Percentiles rank a stretch among this genome's conserved stretches.
phyloP scores from a whole-genome alignment of 352 stramenopile species.

The Chrysophaeum taylorii region DNA sequence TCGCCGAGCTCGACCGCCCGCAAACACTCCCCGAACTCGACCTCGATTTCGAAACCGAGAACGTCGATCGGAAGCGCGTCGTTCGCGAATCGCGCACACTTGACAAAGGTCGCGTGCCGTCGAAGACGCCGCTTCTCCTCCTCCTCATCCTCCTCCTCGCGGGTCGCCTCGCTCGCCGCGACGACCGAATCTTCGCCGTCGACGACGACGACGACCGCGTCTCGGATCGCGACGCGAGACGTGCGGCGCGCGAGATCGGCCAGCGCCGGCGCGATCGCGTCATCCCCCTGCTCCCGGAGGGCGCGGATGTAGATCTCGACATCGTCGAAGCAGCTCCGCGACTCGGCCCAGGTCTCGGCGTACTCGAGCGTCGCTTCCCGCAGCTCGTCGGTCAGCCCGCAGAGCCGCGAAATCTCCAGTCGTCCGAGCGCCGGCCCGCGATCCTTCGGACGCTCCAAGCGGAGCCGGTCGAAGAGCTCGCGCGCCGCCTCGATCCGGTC shows the following conservation, averaged over 20 bases:
- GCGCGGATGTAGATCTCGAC: background rate
- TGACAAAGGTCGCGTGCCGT: background rate
- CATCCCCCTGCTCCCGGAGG: too few species aligned
- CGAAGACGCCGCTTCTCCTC: background rate
- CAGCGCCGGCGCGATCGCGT: too few species aligned
- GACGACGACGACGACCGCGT: background rate
- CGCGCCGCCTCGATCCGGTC: background rate
- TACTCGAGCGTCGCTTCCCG: background rate
- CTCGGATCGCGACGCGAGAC: background rate
- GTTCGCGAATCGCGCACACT: background rate
- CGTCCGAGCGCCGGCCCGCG: background rate
- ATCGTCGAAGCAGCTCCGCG: background rate
- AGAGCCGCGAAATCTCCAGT: background rate
- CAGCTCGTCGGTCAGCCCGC: background rate
- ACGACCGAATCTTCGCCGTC: background rate
- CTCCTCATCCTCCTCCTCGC: background rate
- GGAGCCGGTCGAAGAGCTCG: too few species aligned
- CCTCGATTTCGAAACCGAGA: background rate
- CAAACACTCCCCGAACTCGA: too few species aligned
- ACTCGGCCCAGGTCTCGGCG: background rate
- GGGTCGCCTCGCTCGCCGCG: too few species aligned
- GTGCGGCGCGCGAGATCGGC: too few species aligned
- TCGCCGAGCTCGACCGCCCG: background rate
- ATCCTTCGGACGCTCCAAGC: too few species aligned
- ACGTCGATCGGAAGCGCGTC: background rate